Evolutionary conservation across 306 rosid genomes (phyloP), one percentile per base, ranked within the genome.

Genomic region (Citrullus amarus): DNA sequence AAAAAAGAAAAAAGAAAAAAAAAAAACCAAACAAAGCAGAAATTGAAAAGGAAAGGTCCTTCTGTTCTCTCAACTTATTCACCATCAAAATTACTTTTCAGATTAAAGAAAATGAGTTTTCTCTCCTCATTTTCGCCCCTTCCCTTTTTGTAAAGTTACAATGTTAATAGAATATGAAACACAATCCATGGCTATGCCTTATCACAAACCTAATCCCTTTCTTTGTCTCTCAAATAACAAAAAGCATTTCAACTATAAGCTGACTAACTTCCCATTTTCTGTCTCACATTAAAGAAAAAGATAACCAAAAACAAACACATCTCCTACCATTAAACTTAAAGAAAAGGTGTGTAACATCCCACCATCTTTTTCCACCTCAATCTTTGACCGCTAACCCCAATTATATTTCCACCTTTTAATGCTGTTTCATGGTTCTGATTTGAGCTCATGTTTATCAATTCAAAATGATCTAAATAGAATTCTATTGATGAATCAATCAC

Each of bases 251-350:
- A 74, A 74, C 58, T 17, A 74, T 51, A 9, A 0, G 46, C 46
- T 51, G 46, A 73, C 78, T 73, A 60, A 73, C 51, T 9, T 73
- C n/a, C 61, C 78, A 50, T 74, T 51, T 48, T 13, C 38, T 74
- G 78, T 30, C 62, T 48, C 5, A 30, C 57, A 53, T 48, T 12
- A 48, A 9, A 10, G 28, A 53, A 51, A 25, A 25, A 16, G 55
- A 43, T 1, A n/a, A 25, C 14, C 11, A 32, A 67, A 39, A 39
- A 41, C 53, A 41, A 20, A 68, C 9, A 20, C 73, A 39, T 67
- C 13, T 3, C 14, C 0, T 9, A 41, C 53, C 30, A 67, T 41
- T n/a, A 68, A 25, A 68, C 18, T 41, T 68, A 69, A 70, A 70
- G 76, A 25, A 25, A 25, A 25, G 28, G 28, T 25, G 20, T 32